phyloP scores from a whole-genome alignment of 129 eudicot genomes.

The Tagetes patula region DNA sequence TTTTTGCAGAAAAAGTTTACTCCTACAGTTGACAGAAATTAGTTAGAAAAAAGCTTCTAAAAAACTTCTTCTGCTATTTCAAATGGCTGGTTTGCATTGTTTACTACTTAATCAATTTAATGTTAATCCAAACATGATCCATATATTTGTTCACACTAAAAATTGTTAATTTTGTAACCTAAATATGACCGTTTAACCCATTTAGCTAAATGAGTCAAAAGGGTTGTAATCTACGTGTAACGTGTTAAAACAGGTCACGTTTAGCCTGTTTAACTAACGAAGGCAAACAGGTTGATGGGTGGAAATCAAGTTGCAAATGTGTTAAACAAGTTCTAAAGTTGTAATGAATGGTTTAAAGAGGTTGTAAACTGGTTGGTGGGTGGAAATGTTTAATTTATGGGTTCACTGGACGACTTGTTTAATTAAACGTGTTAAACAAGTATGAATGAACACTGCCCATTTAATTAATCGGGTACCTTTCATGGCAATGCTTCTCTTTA shows the following conservation, averaged over 20 bases:
- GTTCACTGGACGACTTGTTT: background rate
- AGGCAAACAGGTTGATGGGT: background rate
- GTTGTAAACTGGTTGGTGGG: background rate
- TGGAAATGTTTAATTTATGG: background rate
- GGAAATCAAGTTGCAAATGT: background rate
- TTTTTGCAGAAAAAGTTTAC: constrained; percentile 65
- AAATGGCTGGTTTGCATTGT: background rate
- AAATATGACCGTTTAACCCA: too few relatives aligned
- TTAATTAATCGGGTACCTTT: constrained; percentile 41
- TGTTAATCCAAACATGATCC: too few relatives aligned
- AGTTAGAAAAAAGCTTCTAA: background rate
- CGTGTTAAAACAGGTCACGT: background rate
- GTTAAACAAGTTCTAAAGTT: background rate
- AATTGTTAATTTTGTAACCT: too few relatives aligned
- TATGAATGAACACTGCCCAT: background rate
- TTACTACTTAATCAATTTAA: background rate
- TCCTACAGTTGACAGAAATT: constrained; percentile 43
- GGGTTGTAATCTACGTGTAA: too few relatives aligned
- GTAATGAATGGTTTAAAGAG: background rate
- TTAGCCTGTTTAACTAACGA: background rate
- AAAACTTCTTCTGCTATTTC: background rate
- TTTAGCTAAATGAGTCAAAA: too few relatives aligned
- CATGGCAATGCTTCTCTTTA: constrained; percentile 82
- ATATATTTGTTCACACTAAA: too few relatives aligned
- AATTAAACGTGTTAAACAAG: background rate